Conservation (phyloP, 768 basidiomycete species). For the Tricholoma saponaceum region DNA sequence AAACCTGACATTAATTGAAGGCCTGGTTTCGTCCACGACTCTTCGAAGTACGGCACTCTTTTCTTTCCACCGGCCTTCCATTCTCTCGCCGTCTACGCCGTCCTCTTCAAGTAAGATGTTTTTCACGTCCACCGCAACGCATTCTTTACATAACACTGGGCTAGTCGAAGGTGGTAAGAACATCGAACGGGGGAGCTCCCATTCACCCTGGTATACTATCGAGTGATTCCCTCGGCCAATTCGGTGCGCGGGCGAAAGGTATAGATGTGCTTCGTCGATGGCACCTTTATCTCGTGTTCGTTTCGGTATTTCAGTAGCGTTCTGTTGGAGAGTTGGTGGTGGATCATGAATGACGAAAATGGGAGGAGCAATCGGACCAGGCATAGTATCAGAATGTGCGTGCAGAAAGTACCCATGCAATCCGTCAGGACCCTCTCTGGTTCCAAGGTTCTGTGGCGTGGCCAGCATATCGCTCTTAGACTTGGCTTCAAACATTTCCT, state of each 20-base stretch:
- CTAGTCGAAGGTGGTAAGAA: not conserved
- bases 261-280: not conserved
- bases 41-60: slow-evolving; percentile 5
- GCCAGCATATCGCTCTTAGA: no score
- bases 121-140: slow-evolving; percentile 28
- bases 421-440: no score
- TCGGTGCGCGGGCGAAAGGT: not conserved
- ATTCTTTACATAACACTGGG: slow-evolving; percentile 31
- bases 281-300: not conserved
- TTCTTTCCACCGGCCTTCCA: slow-evolving; percentile 11
- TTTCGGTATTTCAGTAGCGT: no score
- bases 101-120: slow-evolving; percentile 22
- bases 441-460: not conserved
- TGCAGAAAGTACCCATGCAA: not conserved
- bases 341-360: not conserved
- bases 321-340: not conserved
- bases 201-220: not conserved
- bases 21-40: not conserved
- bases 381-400: not conserved
- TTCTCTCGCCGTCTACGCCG: slow-evolving; percentile 18
- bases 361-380: not conserved
- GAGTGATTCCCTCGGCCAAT: not conserved
- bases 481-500: not conserved
- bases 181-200: slow-evolving; percentile 11
- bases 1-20: not conserved